Evolutionary conservation across 1,139 yeast species (phyloP), one percentile per base, ranked within the genome.

Genomic region (Zygosaccharomyces pseudobailii): DNA sequence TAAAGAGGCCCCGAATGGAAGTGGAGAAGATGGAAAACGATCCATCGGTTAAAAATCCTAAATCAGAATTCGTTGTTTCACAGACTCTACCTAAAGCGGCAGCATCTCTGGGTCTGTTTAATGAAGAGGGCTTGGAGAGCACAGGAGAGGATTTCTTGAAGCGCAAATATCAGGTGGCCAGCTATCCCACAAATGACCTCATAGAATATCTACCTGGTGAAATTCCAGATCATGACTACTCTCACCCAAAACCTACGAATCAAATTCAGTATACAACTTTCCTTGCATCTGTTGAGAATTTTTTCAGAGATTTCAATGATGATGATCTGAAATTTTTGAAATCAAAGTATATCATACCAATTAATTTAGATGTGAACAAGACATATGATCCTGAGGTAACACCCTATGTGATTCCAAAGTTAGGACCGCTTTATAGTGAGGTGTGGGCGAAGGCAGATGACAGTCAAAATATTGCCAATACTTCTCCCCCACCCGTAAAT

Each of bases 231-330:
- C 78, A 76, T 47, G 97, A 92, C 65, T 89, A 87, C 59, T 84
- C 96, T 7, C 80, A 82, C 53, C 81, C 82, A 21, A 90, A 90
- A 59, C 97, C 97, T 6, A 71, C 88, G 2, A 90, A 87, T 65
- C 98, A 92, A 69, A 95, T 92, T 20, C 97, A 89, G 61, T 89
- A 87, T 65, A 76, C 88, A 17, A 90, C 98, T 0, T 94, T 87
- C 65, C 84, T 87, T 54, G 71, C 92, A 0, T 88, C 85, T 56
- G 76, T 89, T 40, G 98, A 92, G 63, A 87, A 92, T 31, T 92
- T 79, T 63, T 90, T 85, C 68, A 74, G 96, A 49, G 78, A 79
- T 5, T 87, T 79, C 56, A 72, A 76, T 23, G 95, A 84, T 53
- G 96, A 89, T 33, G 98, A 92, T 62, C 63, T 89, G 36, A 81